Conservation (phyloP, 768 basidiomycete genomes). For the Leccinum truebloodii region DNA sequence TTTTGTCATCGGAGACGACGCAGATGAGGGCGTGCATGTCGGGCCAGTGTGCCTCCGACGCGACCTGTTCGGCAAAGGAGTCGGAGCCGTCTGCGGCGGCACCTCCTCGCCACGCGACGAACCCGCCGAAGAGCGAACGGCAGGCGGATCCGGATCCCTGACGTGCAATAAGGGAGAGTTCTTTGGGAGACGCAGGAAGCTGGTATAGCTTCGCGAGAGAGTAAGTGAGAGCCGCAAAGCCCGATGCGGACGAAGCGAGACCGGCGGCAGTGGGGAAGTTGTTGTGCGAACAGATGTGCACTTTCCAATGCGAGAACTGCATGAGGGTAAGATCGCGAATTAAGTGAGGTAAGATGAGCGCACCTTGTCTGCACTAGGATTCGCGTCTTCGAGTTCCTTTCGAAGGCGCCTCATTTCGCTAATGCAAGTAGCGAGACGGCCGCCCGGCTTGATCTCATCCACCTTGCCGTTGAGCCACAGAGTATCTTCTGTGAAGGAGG, state of each 20-base stretch:
- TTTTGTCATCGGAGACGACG: constrained; percentile 94
- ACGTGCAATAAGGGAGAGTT: constrained; percentile 91
- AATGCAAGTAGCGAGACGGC: constrained; percentile 84
- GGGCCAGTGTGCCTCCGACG: constrained; percentile 86
- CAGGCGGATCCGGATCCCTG: constrained; percentile 99
- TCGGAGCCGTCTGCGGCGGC: constrained; percentile 68
- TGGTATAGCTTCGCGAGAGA: constrained; percentile 86
- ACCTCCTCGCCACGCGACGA: constrained; percentile 85
- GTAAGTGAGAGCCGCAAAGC: constrained; percentile 91
- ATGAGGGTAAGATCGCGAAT: constrained; percentile 1
- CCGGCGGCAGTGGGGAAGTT: constrained; percentile 99
- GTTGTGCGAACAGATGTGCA: constrained; percentile 94
- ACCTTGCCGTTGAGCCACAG: constrained; percentile 96
- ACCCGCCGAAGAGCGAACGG: constrained; percentile 95
- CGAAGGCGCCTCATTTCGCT: constrained; percentile 80
- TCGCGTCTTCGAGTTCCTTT: constrained; percentile 69
- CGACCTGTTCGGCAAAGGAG: constrained; percentile 86
- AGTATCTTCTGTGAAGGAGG: constrained; percentile 69
- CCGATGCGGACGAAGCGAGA: constrained; percentile 95
- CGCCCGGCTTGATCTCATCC: constrained; percentile 82
- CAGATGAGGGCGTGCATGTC: constrained; percentile 97
- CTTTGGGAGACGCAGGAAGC: constrained; percentile 74
- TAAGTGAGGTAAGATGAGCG: background rate
- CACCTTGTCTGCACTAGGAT: constrained; percentile 68
- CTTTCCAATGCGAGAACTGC: constrained; percentile 43